Base-by-base conservation (phyloP, 1,139 yeast genomes). In the Sugiyamaella neomexicana region DNA sequence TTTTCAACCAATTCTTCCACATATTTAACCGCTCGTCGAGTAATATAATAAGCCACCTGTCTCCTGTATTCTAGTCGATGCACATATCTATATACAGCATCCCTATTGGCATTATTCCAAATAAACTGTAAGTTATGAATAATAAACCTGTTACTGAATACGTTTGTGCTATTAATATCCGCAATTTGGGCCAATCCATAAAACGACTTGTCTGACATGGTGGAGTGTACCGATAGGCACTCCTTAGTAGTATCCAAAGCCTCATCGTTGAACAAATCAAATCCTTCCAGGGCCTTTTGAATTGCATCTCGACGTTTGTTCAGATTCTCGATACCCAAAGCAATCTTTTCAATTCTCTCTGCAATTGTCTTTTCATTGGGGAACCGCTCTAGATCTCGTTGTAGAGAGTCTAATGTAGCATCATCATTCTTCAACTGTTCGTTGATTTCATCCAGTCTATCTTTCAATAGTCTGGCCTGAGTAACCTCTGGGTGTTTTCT, bases 111-210 rank as follows among this genome's bases (percentile, higher is more conserved):
- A 58, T 86, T 85, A 66, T 86, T 85, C 97, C 97, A 90, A 61
- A 83, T 86, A 65, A 90, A 68, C 62, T 83, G 81, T 68, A 90
- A 77, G 61, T 86, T 84, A 64, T 90, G 95, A 32, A 91, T 75
- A 58, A 86, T 83, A 66, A 87, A 91, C 52, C 95, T 75, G 66
- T 93, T 91, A 60, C 83, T 85, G 71, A 83, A 89, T 13, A 72
- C 68, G 2, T 75, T 73, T 5, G 68, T 64, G 20, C 62, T 57
- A 16, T 51, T 49, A 9, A 51, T 45, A 47, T 62, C 59, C 5
- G 64, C 65, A 25, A 67, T 65, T 4, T 58, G 60, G 7, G 53
- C 51, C 34, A 59, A 42, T 16, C 53, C 57, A 9, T 49, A 37
- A 38, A 56, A 55, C 10, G 60, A 58, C 23, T 36, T 37, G 10